Evolutionary conservation across 768 basidiomycete species (phyloP).

Genomic region (Naganishia randhawae): DNA sequence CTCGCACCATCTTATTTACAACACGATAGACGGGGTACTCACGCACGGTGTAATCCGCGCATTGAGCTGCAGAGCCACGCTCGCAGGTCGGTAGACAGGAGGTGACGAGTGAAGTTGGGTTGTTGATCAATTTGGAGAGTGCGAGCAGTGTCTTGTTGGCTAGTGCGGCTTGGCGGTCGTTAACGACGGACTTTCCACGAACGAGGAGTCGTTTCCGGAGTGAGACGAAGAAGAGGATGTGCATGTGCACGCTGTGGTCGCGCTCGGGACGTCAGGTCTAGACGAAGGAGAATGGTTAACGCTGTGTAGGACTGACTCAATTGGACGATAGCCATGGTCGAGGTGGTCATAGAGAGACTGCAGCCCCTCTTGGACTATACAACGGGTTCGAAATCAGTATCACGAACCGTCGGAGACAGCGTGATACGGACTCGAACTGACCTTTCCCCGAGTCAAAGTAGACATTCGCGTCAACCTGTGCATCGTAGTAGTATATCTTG

Average conservation of each 20-base stretch:
- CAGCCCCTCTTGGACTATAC: not conserved
- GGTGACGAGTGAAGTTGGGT: not conserved
- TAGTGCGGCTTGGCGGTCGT: slow-evolving; percentile 2
- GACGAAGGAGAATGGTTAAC: not conserved
- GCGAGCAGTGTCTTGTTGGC: slow-evolving; percentile 14
- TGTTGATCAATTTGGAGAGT: not conserved
- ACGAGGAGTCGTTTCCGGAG: slow-evolving; percentile 1
- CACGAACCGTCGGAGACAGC: not conserved
- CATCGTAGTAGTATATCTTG: slow-evolving; percentile 5
- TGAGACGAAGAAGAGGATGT: slow-evolving; percentile 17
- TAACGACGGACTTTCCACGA: not conserved
- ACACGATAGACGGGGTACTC: not conserved
- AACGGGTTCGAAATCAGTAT: not conserved
- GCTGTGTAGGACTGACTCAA: not conserved
- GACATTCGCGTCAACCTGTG: slow-evolving; percentile 10
- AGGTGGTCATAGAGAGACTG: slow-evolving; percentile 3
- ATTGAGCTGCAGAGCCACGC: not conserved
- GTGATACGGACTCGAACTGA: not conserved
- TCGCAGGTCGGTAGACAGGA: slow-evolving; percentile 16
- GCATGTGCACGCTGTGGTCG: slow-evolving; percentile 19
- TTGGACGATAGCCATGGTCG: slow-evolving; percentile 11
- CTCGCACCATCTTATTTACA: not conserved
- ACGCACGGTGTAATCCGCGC: slow-evolving; percentile 4
- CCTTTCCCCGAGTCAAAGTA: slow-evolving; percentile 11
- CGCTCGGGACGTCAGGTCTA: not conserved